Percentiles rank a stretch among this genome's conserved stretches.
Evolutionary conservation across 2,329 filamentous ascomycete genomes (phyloP).

Genomic region (Cladosporium cucumerinum): DNA sequence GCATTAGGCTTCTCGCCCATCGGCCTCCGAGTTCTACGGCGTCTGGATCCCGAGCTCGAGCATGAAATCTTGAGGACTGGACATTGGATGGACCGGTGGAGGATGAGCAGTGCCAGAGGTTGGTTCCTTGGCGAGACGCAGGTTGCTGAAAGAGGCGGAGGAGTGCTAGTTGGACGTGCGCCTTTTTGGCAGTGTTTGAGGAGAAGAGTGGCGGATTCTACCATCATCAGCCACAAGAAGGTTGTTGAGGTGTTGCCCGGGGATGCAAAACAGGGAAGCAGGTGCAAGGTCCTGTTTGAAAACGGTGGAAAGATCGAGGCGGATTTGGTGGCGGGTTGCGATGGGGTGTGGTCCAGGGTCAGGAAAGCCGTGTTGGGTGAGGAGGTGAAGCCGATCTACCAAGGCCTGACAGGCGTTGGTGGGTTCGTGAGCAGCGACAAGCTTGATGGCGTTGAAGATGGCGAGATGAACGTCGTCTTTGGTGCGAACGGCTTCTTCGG

Average conservation of each 20-base stretch:
- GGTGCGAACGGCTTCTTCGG: conserved; percentile 52
- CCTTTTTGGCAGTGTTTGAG: conserved; percentile 13
- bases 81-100: conserved; percentile 8
- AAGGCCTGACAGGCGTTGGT: conserved; percentile 45
- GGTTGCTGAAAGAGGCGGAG: background rate
- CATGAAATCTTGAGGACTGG: conserved; percentile 10
- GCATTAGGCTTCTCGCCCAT: conserved; percentile 13
- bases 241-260: conserved; percentile 12
- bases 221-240: conserved; percentile 3
- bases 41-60: conserved; percentile 10
- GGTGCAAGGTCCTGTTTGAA: conserved; percentile 8
- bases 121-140: conserved; percentile 4
- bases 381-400: conserved; percentile 33
- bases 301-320: conserved; percentile 5
- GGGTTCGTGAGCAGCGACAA: conserved; percentile 42
- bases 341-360: conserved; percentile 22
- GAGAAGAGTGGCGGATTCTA: conserved; percentile 6
- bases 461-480: conserved; percentile 45
- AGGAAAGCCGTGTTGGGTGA: conserved; percentile 37
- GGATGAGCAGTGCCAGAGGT: conserved; percentile 12
- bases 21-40: conserved; percentile 14
- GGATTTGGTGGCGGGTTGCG: conserved; percentile 18
- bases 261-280: background rate
- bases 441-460: conserved; percentile 27
- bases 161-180: conserved; percentile 13